Percentiles rank a stretch among this genome's conserved stretches.
These are phyloP conservation scores for Penicillium goetzii DNA, from an alignment of 495 filamentous ascomycete species.

Conservation along the genomic window DNA sequence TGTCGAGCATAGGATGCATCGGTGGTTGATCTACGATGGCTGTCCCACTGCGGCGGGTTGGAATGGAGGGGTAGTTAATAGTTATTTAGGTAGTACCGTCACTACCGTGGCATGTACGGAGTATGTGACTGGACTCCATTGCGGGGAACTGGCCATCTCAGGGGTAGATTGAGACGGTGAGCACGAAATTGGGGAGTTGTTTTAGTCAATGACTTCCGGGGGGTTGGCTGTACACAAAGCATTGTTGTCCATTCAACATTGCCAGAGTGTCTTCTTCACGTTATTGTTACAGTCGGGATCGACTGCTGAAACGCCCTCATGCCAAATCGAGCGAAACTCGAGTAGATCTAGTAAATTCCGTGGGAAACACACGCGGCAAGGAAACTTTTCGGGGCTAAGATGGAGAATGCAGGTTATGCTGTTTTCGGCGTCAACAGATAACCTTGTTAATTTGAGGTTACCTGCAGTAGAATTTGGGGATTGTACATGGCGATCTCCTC, in stretches of 20 bases:
- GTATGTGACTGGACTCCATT: background rate
- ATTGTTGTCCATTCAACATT: slow-evolving; percentile 2
- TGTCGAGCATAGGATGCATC: background rate
- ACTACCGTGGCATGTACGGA: background rate
- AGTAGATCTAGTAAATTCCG: slow-evolving; percentile 15
- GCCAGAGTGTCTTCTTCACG: slow-evolving; percentile 8
- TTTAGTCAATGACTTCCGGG: background rate
- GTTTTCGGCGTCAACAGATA: background rate
- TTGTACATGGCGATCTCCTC: background rate
- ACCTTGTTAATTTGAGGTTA: background rate
- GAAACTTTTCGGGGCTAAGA: background rate
- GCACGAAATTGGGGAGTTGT: background rate
- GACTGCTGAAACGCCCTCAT: slow-evolving; percentile 8
- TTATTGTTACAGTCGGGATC: background rate
- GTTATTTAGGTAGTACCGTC: too few species aligned
- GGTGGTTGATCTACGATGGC: background rate
- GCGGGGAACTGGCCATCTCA: background rate
- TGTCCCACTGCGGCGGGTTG: background rate
- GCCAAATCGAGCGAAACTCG: slow-evolving; percentile 13
- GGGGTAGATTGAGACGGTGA: background rate
- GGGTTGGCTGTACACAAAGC: background rate
- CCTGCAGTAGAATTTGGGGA: background rate
- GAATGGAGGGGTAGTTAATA: background rate
- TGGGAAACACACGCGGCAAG: slow-evolving; percentile 15
- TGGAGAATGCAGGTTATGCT: background rate